Percentiles rank a stretch among this genome's conserved stretches.
phyloP scores from a whole-genome alignment of 75 land plant genomes.

The Isoetes taiwanensis region DNA sequence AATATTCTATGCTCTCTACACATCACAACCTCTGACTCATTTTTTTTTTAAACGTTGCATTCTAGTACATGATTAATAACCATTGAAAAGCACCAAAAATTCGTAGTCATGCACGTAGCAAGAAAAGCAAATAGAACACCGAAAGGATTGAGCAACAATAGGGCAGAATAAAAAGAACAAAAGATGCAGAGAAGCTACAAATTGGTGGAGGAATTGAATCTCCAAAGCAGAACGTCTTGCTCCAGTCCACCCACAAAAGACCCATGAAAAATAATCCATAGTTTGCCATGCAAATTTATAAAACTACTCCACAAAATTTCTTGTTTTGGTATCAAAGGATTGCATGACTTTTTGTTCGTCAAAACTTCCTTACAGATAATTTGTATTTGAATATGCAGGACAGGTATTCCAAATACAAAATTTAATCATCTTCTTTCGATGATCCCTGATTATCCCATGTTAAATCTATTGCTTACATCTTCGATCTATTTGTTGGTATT shows the following conservation, averaged over 20 bases:
- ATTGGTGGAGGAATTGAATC: too few species aligned
- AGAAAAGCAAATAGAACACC: neutral
- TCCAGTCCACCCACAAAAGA: neutral
- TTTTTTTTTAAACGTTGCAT: too few species aligned
- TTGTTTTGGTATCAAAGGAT: neutral
- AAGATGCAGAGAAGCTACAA: too few species aligned
- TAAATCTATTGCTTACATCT: constrained; percentile 81
- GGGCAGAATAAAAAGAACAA: neutral
- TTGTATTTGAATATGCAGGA: constrained; percentile 37
- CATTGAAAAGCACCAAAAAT: too few species aligned
- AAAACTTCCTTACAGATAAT: neutral
- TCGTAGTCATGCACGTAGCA: neutral
- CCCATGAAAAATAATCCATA: neutral
- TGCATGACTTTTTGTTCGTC: too few species aligned
- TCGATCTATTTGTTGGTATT: constrained; percentile 60
- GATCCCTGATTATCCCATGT: constrained; percentile 72
- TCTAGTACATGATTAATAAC: too few species aligned
- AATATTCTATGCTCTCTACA: too few species aligned
- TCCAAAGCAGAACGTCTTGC: neutral
- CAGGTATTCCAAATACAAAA: constrained; percentile 68
- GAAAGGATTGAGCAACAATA: neutral
- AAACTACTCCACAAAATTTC: neutral
- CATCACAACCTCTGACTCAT: too few species aligned
- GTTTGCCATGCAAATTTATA: neutral
- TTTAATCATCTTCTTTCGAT: constrained; percentile 67